Conservation (phyloP, 345 rosid genomes). For the Excoecaria cochinchinensis region DNA sequence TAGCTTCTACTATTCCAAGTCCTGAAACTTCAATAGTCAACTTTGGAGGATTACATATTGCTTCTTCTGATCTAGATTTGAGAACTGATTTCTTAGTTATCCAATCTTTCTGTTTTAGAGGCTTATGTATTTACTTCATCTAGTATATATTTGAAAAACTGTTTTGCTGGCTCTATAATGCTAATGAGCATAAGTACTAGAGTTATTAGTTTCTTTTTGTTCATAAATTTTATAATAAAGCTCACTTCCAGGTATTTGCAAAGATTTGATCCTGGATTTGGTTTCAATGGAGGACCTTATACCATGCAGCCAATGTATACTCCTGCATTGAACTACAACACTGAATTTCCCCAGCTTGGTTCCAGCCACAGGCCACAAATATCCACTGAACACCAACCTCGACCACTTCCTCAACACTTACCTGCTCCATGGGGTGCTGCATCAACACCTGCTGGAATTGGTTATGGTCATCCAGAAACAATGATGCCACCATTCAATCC, state of each 20-base stretch:
- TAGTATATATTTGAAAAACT: too few relatives aligned
- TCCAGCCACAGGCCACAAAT: constrained; percentile 57
- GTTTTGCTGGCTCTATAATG: too few relatives aligned
- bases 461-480: constrained; percentile 74
- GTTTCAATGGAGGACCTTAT: constrained; percentile 60
- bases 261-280: constrained; percentile 84
- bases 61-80: not conserved
- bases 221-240: constrained; percentile 1
- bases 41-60: not conserved
- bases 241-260: constrained; percentile 55
- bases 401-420: constrained; percentile 53
- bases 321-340: constrained; percentile 75
- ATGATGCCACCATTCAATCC: constrained; percentile 63
- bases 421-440: constrained; percentile 55
- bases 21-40: not conserved
- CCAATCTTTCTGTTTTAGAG: too few relatives aligned
- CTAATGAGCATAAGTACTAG: too few relatives aligned
- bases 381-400: constrained; percentile 59
- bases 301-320: constrained; percentile 65
- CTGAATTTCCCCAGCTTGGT: constrained; percentile 84
- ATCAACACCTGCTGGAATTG: constrained; percentile 51
- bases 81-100: not conserved
- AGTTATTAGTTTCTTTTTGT: not conserved
- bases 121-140: too few relatives aligned
- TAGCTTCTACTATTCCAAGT: not conserved